Evolutionary conservation across 805 yeast genomes (phyloP).

Genomic region (Schizosaccharomyces japonicus): DNA sequence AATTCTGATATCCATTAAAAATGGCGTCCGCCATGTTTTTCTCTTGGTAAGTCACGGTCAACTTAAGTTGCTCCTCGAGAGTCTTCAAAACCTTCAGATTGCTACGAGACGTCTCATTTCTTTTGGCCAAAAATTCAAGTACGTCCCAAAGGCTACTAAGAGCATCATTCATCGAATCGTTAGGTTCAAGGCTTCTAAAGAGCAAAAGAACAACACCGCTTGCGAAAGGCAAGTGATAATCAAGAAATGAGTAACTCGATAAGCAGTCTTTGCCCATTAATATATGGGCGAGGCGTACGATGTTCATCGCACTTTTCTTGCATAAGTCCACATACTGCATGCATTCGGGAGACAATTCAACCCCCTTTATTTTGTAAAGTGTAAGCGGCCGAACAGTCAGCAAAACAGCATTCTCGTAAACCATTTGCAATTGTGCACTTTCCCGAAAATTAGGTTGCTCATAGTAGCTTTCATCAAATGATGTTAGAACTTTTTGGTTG

Average conservation of each 20-base stretch:
- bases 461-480: background rate
- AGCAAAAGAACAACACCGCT: background rate
- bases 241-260: background rate
- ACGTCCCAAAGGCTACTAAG: background rate
- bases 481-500: background rate
- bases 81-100: background rate
- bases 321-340: background rate
- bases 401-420: background rate
- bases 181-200: background rate
- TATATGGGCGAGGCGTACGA: background rate
- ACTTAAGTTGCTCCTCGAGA: background rate
- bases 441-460: background rate
- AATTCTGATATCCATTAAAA: background rate
- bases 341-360: background rate
- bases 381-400: background rate
- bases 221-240: background rate
- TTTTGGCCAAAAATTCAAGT: background rate
- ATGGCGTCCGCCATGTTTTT: background rate
- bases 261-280: background rate
- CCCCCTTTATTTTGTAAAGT: background rate
- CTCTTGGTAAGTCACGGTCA: background rate
- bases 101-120: background rate
- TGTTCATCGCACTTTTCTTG: background rate
- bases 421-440: background rate
- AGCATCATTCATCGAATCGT: background rate